A percentile compares a stretch with the other conserved stretches of the same genome.
These are phyloP conservation scores for Camelina hispida DNA, from an alignment of 345 rosid genomes.

Conservation along the genomic window DNA sequence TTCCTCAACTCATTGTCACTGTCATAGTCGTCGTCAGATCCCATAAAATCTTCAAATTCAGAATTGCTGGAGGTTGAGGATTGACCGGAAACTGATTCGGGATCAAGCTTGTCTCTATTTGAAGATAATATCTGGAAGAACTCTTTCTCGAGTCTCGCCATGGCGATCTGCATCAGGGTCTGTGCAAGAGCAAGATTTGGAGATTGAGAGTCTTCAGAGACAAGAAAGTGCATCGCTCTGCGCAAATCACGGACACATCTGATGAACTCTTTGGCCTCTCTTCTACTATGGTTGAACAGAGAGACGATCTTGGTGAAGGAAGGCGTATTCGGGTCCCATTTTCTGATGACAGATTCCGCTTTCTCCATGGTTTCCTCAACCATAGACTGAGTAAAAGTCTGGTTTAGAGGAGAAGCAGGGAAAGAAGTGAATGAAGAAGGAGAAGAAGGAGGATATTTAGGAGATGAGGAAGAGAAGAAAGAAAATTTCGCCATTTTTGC, in stretches of 20 bases:
- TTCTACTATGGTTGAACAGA: constrained; percentile 51
- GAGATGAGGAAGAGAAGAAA: constrained; percentile 40
- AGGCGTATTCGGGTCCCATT: constrained; percentile 61
- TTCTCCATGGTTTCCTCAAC: constrained; percentile 53
- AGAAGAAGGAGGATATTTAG: constrained; percentile 35
- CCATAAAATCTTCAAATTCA: constrained; percentile 36
- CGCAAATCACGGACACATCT: constrained; percentile 51
- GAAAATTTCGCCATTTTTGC: constrained; percentile 29
- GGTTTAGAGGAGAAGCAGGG: constrained; percentile 43
- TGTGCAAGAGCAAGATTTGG: constrained; percentile 62
- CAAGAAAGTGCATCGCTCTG: constrained; percentile 58
- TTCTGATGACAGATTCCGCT: constrained; percentile 59
- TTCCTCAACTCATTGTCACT: constrained; percentile 42
- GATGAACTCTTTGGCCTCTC: constrained; percentile 62
- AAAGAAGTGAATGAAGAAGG: constrained; percentile 42
- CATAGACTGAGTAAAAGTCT: constrained; percentile 47
- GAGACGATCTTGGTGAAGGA: constrained; percentile 46
- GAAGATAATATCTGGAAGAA: constrained; percentile 53
- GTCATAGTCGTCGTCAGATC: constrained; percentile 40
- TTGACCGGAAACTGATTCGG: constrained; percentile 57
- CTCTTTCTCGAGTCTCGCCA: constrained; percentile 70
- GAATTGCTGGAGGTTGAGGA: constrained; percentile 55
- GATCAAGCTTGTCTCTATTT: constrained; percentile 53
- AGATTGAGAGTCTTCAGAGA: constrained; percentile 51
- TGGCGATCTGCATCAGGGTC: constrained; percentile 68